Evolutionary conservation across 306 rosid genomes (phyloP), one percentile per base, ranked within the genome.

Genomic region (Vigna unguiculata): DNA sequence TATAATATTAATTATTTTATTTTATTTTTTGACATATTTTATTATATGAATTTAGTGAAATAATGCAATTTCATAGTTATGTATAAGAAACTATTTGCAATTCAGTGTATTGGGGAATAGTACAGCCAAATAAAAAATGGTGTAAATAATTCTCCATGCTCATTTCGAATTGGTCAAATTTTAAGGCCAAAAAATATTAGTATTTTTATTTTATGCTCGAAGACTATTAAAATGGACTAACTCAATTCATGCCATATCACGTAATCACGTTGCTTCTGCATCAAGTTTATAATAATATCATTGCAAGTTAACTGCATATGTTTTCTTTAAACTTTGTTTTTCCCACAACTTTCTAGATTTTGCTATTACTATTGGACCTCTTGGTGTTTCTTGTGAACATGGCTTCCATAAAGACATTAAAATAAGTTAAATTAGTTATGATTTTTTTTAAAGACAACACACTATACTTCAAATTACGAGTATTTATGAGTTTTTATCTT

Each of bases 301-400:
- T 36, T 51, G 24, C 12, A 53, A 70, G 70, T 61, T 32, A 60
- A 4, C 8, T 13, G 24, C 47, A 51, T 61, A 48, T 48, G 9
- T 16, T 25, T 36, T 6, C 15, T 15, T 24, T 36, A 0, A 38
- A 14, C 25, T 34, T 12, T 14, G 12, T 40, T 72, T 72, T 20
- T 46, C 16, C 14, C 25, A 45, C 48, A 19, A 30, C 38, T 2
- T 5, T 25, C 16, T 32, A 10, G 8, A 3, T 49, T 79, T 61
- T 30, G 11, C 8, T 70, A n/a, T 48, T 40, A 34, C 24, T 74
- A 69, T 59, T 58, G 14, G 19, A 6, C 54, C 52, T 28, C 16
- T 48, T 75, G 20, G 7, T 40, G 60, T 41, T 69, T 25, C 77
- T 59, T 81, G 46, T 52, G 21, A 68, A 60, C 77, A 75, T 81